phyloP scores from a whole-genome alignment of 495 filamentous ascomycete genomes.

The Hyaloscypha hepaticicola region DNA sequence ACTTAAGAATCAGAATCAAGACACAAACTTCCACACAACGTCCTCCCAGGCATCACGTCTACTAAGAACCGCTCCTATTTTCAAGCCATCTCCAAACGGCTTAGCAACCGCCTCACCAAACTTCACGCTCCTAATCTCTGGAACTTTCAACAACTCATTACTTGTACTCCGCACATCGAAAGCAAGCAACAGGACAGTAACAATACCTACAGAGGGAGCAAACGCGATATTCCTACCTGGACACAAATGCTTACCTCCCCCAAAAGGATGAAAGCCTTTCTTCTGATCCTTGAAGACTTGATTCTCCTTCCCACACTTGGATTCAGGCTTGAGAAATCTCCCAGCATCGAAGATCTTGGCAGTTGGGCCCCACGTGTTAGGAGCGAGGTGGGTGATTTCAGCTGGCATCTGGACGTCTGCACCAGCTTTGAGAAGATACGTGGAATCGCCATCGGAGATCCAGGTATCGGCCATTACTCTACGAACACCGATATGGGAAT shows the following conservation, averaged over 20 bases:
- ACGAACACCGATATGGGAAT: background rate
- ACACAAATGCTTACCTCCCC: background rate
- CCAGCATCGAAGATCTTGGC: background rate
- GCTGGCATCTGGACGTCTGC: background rate
- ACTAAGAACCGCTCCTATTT: background rate
- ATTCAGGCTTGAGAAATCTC: background rate
- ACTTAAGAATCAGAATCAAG: too few relatives aligned
- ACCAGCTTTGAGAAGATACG: background rate
- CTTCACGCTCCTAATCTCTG: background rate
- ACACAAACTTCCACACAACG: background rate
- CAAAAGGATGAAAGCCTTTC: background rate
- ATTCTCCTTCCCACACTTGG: background rate
- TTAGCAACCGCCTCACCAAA: conserved; percentile 1
- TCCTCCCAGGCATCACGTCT: conserved; percentile 1
- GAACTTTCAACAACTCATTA: background rate
- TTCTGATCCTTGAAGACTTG: background rate
- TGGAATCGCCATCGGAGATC: background rate
- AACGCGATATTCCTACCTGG: background rate
- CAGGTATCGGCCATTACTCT: background rate
- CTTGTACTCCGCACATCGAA: background rate
- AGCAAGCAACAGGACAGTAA: background rate
- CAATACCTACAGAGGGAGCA: background rate
- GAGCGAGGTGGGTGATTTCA: background rate
- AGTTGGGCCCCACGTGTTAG: background rate
- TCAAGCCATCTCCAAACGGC: background rate